phyloP scores from a whole-genome alignment of 441 rosid genomes.

The Melastoma candidum region DNA sequence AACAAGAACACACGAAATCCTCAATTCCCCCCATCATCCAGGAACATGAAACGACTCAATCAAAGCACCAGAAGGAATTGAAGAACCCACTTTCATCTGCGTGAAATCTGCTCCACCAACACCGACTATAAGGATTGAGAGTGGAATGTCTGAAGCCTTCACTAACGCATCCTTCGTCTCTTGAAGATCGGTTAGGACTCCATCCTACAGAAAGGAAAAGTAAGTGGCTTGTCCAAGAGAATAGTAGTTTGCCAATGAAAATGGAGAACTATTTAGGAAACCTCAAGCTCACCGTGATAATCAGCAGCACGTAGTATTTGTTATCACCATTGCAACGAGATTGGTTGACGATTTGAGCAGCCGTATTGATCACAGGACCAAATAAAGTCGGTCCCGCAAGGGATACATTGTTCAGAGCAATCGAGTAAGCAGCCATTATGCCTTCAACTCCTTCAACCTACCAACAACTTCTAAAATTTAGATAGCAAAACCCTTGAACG shows the following conservation, averaged over 20 bases:
- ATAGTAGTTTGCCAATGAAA: background rate
- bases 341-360: constrained; percentile 56
- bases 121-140: constrained; percentile 61
- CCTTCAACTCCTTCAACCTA: constrained; percentile 82
- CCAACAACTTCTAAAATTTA: background rate
- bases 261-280: background rate
- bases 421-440: constrained; percentile 63
- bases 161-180: constrained; percentile 60
- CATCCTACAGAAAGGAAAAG: constrained; percentile 38
- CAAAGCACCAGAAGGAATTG: background rate
- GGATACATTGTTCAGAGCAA: constrained; percentile 45
- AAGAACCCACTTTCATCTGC: constrained; percentile 57
- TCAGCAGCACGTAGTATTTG: constrained; percentile 67
- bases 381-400: constrained; percentile 82
- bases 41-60: background rate
- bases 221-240: background rate
- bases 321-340: constrained; percentile 29
- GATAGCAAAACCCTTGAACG: too few species aligned
- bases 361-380: constrained; percentile 56
- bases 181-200: constrained; percentile 55
- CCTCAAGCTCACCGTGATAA: constrained; percentile 49
- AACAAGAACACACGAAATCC: background rate
- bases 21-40: background rate
- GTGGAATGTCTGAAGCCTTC: constrained; percentile 68
- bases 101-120: constrained; percentile 58